Percentiles rank a stretch among this genome's conserved stretches.
phyloP scores from a whole-genome alignment of 2,329 filamentous ascomycete species.

The Paraphaeosphaeria sporulosa region DNA sequence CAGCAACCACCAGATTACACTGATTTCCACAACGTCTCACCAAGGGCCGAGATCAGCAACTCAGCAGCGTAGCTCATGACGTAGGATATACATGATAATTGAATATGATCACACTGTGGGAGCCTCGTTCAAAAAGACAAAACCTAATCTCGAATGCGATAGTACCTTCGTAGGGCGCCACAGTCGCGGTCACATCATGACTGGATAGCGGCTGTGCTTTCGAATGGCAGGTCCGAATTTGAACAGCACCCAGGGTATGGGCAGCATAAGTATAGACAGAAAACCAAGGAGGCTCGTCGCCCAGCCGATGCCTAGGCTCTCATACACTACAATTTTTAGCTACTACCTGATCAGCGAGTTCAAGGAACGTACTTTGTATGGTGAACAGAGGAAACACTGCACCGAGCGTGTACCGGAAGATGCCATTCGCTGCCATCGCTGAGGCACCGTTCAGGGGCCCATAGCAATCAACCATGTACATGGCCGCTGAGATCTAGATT shows the following conservation, averaged over 20 bases:
- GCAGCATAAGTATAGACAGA: slow-evolving; percentile 45
- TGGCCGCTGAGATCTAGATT: slow-evolving; percentile 31
- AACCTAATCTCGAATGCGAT: too few relatives aligned
- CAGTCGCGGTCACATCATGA: slow-evolving; percentile 7
- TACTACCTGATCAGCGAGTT: slow-evolving; percentile 1
- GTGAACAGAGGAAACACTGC: slow-evolving; percentile 49
- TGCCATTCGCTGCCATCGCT: slow-evolving; percentile 49
- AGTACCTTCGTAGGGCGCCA: not conserved
- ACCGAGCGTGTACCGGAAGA: slow-evolving; percentile 47
- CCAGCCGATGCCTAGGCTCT: slow-evolving; percentile 47
- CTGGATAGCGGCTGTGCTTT: slow-evolving; percentile 33
- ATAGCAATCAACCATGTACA: slow-evolving; percentile 45
- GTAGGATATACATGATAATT: not conserved
- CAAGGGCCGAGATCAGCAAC: not conserved
- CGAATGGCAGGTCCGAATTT: slow-evolving; percentile 35
- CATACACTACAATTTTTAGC: slow-evolving; percentile 34
- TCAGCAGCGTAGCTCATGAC: not conserved
- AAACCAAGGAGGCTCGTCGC: slow-evolving; percentile 51
- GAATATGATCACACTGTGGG: not conserved
- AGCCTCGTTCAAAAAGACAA: not conserved
- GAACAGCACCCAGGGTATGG: slow-evolving; percentile 40
- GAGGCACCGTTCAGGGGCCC: slow-evolving; percentile 44
- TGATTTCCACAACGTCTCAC: not conserved
- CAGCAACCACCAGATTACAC: not conserved
- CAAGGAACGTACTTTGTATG: slow-evolving; percentile 38